Conservation (phyloP, 202 grass and related monocot species). For the Bolboschoenoplectus hybrid region DNA sequence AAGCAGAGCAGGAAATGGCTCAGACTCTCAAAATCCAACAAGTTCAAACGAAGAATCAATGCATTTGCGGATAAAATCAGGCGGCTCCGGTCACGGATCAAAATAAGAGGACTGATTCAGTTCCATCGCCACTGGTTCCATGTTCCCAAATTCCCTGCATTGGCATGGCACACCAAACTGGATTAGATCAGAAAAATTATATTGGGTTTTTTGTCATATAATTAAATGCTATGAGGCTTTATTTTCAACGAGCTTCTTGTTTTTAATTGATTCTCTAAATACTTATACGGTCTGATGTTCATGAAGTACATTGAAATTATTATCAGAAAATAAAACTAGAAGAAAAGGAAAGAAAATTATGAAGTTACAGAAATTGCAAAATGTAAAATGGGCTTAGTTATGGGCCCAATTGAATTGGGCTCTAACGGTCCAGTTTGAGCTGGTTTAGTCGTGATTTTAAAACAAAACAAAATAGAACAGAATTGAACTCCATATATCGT, state of each 20-base stretch:
- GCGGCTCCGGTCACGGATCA: slow-evolving; percentile 55
- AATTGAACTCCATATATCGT: no score
- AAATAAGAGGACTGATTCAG: slow-evolving; percentile 53
- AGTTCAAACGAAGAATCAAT: slow-evolving; percentile 46
- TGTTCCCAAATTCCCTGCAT: slow-evolving; percentile 46
- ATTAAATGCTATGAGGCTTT: neutral
- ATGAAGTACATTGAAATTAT: neutral
- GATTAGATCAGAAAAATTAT: slow-evolving; percentile 22
- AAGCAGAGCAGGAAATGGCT: slow-evolving; percentile 49
- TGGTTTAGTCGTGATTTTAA: no score
- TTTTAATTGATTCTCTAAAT: neutral
- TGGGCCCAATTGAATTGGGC: no score
- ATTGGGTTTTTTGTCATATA: neutral
- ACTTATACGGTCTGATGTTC: neutral
- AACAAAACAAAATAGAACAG: no score
- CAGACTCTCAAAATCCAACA: slow-evolving; percentile 49
- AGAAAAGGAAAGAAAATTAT: neutral
- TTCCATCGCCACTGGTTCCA: slow-evolving; percentile 57
- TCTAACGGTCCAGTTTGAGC: no score
- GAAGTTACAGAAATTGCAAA: no score
- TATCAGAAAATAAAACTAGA: neutral
- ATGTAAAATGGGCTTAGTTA: no score
- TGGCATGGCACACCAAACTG: slow-evolving; percentile 46
- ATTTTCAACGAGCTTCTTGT: neutral
- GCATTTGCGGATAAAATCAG: slow-evolving; percentile 59